Evolutionary conservation across 805 yeast species (phyloP), one percentile per base, ranked within the genome.

Genomic region (Myxozyma kluyveri): DNA sequence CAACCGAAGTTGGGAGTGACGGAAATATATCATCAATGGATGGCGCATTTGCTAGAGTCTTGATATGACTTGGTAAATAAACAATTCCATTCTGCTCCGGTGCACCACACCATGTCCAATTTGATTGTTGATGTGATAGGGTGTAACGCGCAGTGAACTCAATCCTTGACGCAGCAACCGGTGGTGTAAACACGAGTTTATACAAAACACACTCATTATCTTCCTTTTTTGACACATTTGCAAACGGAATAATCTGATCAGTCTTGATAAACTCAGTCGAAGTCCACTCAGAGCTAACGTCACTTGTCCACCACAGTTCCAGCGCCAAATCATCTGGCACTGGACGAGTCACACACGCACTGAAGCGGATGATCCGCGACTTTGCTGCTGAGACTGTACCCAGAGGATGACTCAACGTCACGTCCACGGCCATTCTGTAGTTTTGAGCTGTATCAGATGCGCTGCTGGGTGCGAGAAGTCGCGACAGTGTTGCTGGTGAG

Each of bases 71-170:
- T 12, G 14, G 18, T 12, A 56, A 47, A 45, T 45, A 21, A 22
- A 56, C 31, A 18, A 22, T 19, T 31, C 60, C 59, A 35, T 55
- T 55, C 10, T 21, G 27, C 19, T 40, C 44, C 4, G 14, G 4
- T n/a, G 24, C 17, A 4, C 60, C 60, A 19, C 54, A 49, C 60
- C 60, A 56, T 3, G 14, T n/a, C 53, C 54, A 56, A 18, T 56
- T 54, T 14, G 36, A 12, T n/a, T 41, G 33, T 1, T 14, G 22
- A 3, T 26, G 21, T 4, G 9, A 22, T 10, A 49, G 27, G n/a
- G 54, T 21, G 38, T 54, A 55, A 29, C 60, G 32, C 4, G 60
- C 59, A n/a, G 60, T 56, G 38, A 48, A 56, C 18, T 53, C 54
- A 19, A 56, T 17, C 4, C 33, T 26, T 4, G 21, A 31, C 12